These are phyloP conservation scores for Coniochaeta pulveracea DNA, from an alignment of 2,329 filamentous ascomycete species.

Conservation along the genomic window DNA sequence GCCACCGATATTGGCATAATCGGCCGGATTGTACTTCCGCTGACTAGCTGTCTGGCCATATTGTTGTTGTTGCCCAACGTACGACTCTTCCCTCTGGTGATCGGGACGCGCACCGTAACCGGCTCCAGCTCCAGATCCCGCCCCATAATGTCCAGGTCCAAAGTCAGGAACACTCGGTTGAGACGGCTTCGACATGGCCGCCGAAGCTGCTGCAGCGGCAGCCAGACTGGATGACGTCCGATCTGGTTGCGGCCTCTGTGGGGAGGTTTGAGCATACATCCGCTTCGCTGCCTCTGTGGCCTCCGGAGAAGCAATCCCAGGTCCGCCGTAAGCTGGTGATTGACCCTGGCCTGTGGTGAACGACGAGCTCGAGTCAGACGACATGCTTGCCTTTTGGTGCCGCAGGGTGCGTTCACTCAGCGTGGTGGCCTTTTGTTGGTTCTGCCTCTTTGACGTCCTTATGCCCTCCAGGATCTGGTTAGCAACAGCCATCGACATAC, in stretches of 20 bases:
- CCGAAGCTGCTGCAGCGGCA: slow-evolving; percentile 43
- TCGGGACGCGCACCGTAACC: slow-evolving; percentile 16
- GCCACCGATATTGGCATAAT: slow-evolving; percentile 55
- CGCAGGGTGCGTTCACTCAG: slow-evolving; percentile 60
- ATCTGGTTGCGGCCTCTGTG: slow-evolving; percentile 39
- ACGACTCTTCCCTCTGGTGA: slow-evolving; percentile 22
- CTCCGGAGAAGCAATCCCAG: slow-evolving; percentile 31
- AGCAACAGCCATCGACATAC: slow-evolving; percentile 96
- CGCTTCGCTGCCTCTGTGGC: slow-evolving; percentile 53
- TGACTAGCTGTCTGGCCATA: slow-evolving; percentile 33
- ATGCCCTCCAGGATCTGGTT: slow-evolving; percentile 89
- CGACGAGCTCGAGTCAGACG: slow-evolving; percentile 15
- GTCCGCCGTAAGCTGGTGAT: slow-evolving; percentile 14
- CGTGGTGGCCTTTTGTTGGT: slow-evolving; percentile 43
- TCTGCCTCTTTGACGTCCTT: slow-evolving; percentile 62
- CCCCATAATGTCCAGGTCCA: slow-evolving; percentile 20
- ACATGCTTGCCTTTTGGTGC: slow-evolving; percentile 35
- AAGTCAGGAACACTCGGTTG: slow-evolving; percentile 21
- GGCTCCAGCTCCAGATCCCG: slow-evolving; percentile 10
- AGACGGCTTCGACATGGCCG: slow-evolving; percentile 38
- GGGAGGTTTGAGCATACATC: slow-evolving; percentile 46
- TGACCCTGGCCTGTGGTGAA: slow-evolving; percentile 7
- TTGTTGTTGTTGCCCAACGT: slow-evolving; percentile 20
- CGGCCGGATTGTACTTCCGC: slow-evolving; percentile 65
- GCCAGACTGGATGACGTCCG: slow-evolving; percentile 38